phyloP scores from a whole-genome alignment of 192 early-diverging fungal genomes.

The Jimgerdemannia flammicorona region DNA sequence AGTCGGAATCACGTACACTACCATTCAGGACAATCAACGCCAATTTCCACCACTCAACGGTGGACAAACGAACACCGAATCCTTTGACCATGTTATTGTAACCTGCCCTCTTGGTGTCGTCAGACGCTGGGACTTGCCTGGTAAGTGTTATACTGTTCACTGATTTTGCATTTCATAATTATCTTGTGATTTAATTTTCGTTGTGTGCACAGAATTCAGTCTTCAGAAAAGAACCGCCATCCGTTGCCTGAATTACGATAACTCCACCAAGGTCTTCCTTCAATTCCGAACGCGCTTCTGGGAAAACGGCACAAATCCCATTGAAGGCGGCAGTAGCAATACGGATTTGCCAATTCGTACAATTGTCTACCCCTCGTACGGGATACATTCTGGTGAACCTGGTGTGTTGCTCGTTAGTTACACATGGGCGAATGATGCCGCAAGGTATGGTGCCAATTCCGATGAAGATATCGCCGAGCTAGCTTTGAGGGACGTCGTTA shows the following conservation, averaged over 20 bases:
- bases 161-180: not conserved
- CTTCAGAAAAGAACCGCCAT: conserved; percentile 11
- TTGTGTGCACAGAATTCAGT: conserved; percentile 3
- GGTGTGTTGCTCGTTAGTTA: conserved; percentile 24
- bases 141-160: conserved; percentile 1
- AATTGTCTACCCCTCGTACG: conserved; percentile 18
- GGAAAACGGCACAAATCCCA: conserved; percentile 21
- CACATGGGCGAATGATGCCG: conserved; percentile 3
- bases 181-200: not conserved
- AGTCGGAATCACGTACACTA: conserved; percentile 3
- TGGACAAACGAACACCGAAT: conserved; percentile 1
- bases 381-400: conserved; percentile 2
- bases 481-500: conserved; percentile 16
- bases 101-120: conserved; percentile 21
- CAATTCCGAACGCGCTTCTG: conserved; percentile 27
- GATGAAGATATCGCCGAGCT: conserved; percentile 18
- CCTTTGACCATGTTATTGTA: conserved; percentile 28
- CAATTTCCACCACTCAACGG: not conserved
- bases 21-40: conserved; percentile 17
- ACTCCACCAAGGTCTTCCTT: conserved; percentile 17
- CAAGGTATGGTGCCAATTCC: conserved; percentile 10
- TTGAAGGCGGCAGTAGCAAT: conserved; percentile 14
- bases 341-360: conserved; percentile 15
- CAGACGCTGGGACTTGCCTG: conserved; percentile 26
- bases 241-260: conserved; percentile 6